These are phyloP conservation scores for Asterophora lycoperdoides DNA, from an alignment of 768 basidiomycete genomes.

Conservation along the genomic window DNA sequence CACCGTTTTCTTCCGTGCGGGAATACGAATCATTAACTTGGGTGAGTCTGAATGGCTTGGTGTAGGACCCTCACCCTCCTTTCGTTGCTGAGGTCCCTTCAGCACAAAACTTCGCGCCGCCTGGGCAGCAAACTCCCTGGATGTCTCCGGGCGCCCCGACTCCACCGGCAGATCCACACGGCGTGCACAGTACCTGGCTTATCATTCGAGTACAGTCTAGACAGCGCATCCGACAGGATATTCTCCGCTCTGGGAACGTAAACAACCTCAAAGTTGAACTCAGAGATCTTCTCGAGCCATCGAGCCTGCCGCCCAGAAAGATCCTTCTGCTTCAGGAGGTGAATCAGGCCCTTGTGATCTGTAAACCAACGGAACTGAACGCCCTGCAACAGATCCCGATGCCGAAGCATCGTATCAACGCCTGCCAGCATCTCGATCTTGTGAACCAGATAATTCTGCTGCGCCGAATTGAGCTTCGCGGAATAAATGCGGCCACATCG, in stretches of 20 bases:
- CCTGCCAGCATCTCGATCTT: slow-evolving; percentile 25
- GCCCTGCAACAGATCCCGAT: slow-evolving; percentile 30
- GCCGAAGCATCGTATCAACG: slow-evolving; percentile 33
- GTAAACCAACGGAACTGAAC: slow-evolving; percentile 25
- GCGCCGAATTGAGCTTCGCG: slow-evolving; percentile 28
- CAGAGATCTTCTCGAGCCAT: slow-evolving; percentile 26
- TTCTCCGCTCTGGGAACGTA: too few relatives aligned
- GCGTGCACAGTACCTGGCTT: background rate
- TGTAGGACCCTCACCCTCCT: slow-evolving; percentile 1
- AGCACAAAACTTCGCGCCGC: background rate
- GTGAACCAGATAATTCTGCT: slow-evolving; percentile 26
- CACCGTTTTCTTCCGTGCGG: background rate
- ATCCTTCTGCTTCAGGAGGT: slow-evolving; percentile 30
- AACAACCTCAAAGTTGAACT: slow-evolving; percentile 37
- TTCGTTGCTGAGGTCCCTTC: slow-evolving; percentile 3
- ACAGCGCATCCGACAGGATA: too few relatives aligned
- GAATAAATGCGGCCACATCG: slow-evolving; percentile 31
- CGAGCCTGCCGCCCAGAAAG: too few relatives aligned
- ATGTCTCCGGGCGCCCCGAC: background rate
- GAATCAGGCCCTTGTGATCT: slow-evolving; percentile 16
- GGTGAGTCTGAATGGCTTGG: background rate
- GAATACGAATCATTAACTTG: background rate
- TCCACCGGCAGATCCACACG: background rate
- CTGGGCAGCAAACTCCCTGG: background rate
- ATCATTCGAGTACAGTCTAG: too few relatives aligned